A percentile compares a stretch with the other conserved stretches of the same genome.
Conservation (phyloP, 495 filamentous ascomycete species). For the Xanthoparmelia taractica region DNA sequence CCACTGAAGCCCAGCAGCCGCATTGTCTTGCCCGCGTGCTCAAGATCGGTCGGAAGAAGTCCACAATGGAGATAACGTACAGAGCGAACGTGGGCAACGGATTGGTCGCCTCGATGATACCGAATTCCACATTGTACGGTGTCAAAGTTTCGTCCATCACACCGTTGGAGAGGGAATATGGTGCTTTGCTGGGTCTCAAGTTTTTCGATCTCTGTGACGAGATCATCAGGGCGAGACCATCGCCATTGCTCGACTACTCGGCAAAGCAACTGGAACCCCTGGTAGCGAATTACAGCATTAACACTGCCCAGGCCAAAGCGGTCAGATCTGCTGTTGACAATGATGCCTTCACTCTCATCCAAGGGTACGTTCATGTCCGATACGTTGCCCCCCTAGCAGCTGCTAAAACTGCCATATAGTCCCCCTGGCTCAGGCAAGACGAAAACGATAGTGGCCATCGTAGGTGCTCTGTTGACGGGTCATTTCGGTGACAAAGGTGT, state of each 20-base stretch:
- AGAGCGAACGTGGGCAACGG: constrained; percentile 60
- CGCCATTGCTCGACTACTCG: constrained; percentile 71
- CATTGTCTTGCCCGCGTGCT: constrained; percentile 83
- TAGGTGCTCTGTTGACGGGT: constrained; percentile 72
- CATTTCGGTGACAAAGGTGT: constrained; percentile 46
- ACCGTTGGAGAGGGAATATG: constrained; percentile 91
- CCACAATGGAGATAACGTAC: constrained; percentile 72
- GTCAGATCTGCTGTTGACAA: constrained; percentile 87
- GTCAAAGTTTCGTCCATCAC: constrained; percentile 80
- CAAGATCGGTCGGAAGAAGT: constrained; percentile 70
- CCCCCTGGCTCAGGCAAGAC: constrained; percentile 97
- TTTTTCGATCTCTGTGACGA: constrained; percentile 95
- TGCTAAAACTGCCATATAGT: constrained; percentile 27
- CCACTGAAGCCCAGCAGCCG: constrained; percentile 51
- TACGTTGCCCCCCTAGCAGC: background rate
- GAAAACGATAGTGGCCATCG: constrained; percentile 94
- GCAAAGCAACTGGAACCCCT: constrained; percentile 60
- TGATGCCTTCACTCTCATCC: constrained; percentile 91
- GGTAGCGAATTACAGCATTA: constrained; percentile 70
- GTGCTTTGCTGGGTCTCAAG: constrained; percentile 76
- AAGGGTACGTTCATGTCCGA: constrained; percentile 52
- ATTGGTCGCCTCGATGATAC: constrained; percentile 44
- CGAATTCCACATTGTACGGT: constrained; percentile 59
- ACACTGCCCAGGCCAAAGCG: constrained; percentile 84
- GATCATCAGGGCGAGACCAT: constrained; percentile 78